Conservation (phyloP, 352 stramenopile genomes). For the Pythium insidiosum region DNA sequence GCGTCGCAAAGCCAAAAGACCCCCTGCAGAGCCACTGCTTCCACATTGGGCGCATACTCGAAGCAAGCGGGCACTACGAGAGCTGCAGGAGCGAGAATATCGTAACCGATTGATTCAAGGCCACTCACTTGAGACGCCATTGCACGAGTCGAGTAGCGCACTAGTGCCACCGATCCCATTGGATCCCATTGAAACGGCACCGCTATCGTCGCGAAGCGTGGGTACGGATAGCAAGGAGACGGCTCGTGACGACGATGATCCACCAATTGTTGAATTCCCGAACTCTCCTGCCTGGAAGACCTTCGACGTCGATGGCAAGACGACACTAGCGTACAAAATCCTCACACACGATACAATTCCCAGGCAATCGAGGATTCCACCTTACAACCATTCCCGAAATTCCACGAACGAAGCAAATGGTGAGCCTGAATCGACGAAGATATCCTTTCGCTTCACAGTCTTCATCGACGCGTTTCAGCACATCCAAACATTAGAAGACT, state of each 20-base stretch:
- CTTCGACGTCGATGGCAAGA: slow-evolving; percentile 37
- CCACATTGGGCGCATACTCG: slow-evolving; percentile 55
- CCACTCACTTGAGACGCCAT: too few species aligned
- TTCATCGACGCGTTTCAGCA: slow-evolving; percentile 63
- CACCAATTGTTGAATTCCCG: slow-evolving; percentile 23
- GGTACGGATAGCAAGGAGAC: too few species aligned
- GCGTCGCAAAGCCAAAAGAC: too few species aligned
- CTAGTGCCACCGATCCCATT: too few species aligned
- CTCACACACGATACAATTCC: slow-evolving; percentile 24
- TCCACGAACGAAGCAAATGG: too few species aligned
- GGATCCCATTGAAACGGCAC: too few species aligned
- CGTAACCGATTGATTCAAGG: too few species aligned
- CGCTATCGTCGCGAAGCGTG: too few species aligned
- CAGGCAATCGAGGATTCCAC: too few species aligned
- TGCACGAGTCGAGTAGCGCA: too few species aligned
- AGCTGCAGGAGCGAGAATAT: slow-evolving; percentile 41
- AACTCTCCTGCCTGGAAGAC: slow-evolving; percentile 27
- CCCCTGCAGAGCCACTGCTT: slow-evolving; percentile 24
- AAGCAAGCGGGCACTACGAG: slow-evolving; percentile 56
- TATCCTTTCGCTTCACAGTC: slow-evolving; percentile 44
- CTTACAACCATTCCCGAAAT: too few species aligned
- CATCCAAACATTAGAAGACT: slow-evolving; percentile 42
- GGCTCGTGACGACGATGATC: neutral
- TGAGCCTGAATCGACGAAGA: slow-evolving; percentile 2
- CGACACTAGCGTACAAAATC: slow-evolving; percentile 36